Conservation (phyloP, 2,329 filamentous ascomycete species). For the Colletotrichum tanaceti region DNA sequence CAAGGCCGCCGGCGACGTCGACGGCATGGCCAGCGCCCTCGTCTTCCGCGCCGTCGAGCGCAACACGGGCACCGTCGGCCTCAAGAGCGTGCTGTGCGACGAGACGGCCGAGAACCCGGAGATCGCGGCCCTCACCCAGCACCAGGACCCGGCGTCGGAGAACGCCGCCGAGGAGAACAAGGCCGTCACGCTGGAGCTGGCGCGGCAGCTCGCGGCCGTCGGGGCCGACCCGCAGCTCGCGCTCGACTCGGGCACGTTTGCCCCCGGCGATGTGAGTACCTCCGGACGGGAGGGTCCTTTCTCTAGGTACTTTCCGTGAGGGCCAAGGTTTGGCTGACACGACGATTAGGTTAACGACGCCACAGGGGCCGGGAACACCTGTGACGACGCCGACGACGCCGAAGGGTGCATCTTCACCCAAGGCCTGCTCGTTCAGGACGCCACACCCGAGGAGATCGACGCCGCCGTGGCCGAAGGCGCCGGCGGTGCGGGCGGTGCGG, state of each 20-base stretch:
- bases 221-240: conserved; percentile 72
- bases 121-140: conserved; percentile 71
- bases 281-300: too few species aligned
- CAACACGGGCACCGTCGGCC: conserved; percentile 69
- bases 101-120: conserved; percentile 71
- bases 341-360: conserved; percentile 30
- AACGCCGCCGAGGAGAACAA: conserved; percentile 70
- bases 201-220: conserved; percentile 68
- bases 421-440: conserved; percentile 65
- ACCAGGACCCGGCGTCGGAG: conserved; percentile 74
- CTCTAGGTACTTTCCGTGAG: too few species aligned
- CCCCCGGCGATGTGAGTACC: conserved; percentile 64
- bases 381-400: conserved; percentile 59
- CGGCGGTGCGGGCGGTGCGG: conserved; percentile 38
- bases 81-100: conserved; percentile 68
- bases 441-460: conserved; percentile 62
- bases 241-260: conserved; percentile 72
- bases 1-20: conserved; percentile 64
- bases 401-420: conserved; percentile 67
- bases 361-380: conserved; percentile 53
- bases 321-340: neutral
- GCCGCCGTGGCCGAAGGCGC: conserved; percentile 57
- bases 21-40: conserved; percentile 64
- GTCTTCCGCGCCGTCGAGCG: conserved; percentile 67
- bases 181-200: conserved; percentile 68